Percentiles rank a stretch among this genome's conserved stretches.
Conservation (phyloP, 768 basidiomycete genomes). For the Podaxis rugospora region DNA sequence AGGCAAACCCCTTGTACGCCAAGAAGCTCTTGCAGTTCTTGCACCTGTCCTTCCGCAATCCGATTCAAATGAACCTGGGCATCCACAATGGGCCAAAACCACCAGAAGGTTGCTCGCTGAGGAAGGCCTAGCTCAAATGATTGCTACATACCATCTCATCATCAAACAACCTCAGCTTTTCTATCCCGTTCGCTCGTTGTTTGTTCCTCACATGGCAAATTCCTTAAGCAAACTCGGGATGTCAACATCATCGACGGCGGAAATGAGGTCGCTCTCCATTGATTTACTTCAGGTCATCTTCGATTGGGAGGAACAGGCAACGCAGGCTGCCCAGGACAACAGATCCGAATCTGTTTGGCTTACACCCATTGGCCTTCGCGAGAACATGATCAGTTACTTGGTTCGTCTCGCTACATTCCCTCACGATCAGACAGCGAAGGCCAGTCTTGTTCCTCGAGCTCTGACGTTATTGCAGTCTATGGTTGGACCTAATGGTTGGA, state of each 20-base stretch:
- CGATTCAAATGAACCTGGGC: slow-evolving; percentile 52
- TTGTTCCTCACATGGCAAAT: slow-evolving; percentile 91
- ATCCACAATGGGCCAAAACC: slow-evolving; percentile 79
- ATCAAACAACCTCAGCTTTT: slow-evolving; percentile 89
- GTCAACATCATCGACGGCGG: slow-evolving; percentile 60
- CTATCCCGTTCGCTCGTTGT: slow-evolving; percentile 88
- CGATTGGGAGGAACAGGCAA: slow-evolving; percentile 83
- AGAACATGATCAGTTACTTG: slow-evolving; percentile 92
- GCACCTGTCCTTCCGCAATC: slow-evolving; percentile 74
- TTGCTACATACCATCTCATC: slow-evolving; percentile 89
- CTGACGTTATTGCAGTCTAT: slow-evolving; percentile 69
- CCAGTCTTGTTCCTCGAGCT: slow-evolving; percentile 55
- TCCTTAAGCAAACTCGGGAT: slow-evolving; percentile 88
- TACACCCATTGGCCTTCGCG: slow-evolving; percentile 76
- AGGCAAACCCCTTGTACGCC: slow-evolving; percentile 75
- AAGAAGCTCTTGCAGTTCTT: slow-evolving; percentile 81
- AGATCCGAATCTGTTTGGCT: slow-evolving; percentile 42
- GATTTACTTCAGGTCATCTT: slow-evolving; percentile 92
- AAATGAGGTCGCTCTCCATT: slow-evolving; percentile 82
- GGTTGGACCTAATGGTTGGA: slow-evolving; percentile 82
- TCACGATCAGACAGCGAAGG: slow-evolving; percentile 46
- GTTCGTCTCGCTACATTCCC: slow-evolving; percentile 81
- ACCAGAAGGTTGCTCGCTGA: slow-evolving; percentile 85
- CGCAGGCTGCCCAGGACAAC: slow-evolving; percentile 21
- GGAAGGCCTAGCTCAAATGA: slow-evolving; percentile 70